Conservation (phyloP, 495 filamentous ascomycete genomes). For the Daldinia vernicosa region DNA sequence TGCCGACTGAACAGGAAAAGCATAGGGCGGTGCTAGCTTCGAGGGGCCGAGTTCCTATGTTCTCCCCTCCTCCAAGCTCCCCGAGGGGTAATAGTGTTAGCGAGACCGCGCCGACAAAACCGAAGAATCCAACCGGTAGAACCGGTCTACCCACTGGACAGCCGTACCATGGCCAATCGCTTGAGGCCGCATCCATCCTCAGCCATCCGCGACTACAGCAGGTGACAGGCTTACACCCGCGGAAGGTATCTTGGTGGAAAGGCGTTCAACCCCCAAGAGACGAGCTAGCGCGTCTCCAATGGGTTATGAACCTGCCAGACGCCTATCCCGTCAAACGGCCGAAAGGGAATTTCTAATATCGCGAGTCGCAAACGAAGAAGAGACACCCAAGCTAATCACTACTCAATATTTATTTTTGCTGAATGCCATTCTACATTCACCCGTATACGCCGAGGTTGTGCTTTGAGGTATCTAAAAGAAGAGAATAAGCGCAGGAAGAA, state of each 20-base stretch:
- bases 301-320: slow-evolving; percentile 32
- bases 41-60: background rate
- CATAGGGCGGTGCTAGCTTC: background rate
- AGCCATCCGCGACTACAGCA: slow-evolving; percentile 34
- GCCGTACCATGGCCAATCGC: slow-evolving; percentile 4
- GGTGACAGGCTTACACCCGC: slow-evolving; percentile 38
- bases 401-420: slow-evolving; percentile 21
- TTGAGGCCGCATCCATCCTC: slow-evolving; percentile 33
- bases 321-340: slow-evolving; percentile 32
- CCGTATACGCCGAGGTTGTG: slow-evolving; percentile 16
- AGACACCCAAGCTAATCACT: slow-evolving; percentile 5
- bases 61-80: background rate
- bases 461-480: slow-evolving; percentile 26
- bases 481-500: slow-evolving; percentile 7
- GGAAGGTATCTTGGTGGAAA: slow-evolving; percentile 16
- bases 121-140: background rate
- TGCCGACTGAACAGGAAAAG: slow-evolving; percentile 3
- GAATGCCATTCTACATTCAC: slow-evolving; percentile 11
- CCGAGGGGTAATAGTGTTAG: slow-evolving; percentile 1
- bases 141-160: background rate
- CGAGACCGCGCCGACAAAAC: background rate
- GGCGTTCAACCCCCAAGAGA: slow-evolving; percentile 15
- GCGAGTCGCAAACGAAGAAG: background rate
- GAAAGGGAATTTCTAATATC: slow-evolving; percentile 23
- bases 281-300: slow-evolving; percentile 30